Percentiles rank a stretch among this genome's conserved stretches.
phyloP scores from a whole-genome alignment of 2,329 filamentous ascomycete genomes.

The Phymatotrichopsis omnivora region DNA sequence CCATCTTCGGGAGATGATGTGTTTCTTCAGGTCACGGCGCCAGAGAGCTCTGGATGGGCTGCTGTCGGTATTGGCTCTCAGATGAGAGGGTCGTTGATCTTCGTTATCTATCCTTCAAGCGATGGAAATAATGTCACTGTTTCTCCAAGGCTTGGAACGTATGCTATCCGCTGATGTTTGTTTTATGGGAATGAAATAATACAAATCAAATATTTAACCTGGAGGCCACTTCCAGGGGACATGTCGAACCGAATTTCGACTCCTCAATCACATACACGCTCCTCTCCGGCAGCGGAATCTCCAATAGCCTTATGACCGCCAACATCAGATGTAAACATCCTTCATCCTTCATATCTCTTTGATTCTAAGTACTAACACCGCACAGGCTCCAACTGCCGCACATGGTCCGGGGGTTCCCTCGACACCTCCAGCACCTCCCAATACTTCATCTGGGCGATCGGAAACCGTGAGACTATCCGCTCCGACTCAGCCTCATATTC shows the following conservation, averaged over 20 bases:
- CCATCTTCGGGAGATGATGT: constrained; percentile 23
- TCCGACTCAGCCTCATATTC: constrained; percentile 37
- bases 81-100: constrained; percentile 40
- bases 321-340: constrained; percentile 28
- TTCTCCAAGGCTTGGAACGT: constrained; percentile 28
- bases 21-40: constrained; percentile 27
- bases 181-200: neutral
- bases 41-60: constrained; percentile 35
- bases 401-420: constrained; percentile 40
- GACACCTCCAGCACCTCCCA: constrained; percentile 37
- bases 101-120: constrained; percentile 38
- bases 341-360: constrained; percentile 18
- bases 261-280: constrained; percentile 19
- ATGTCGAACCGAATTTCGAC: constrained; percentile 20
- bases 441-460: constrained; percentile 49
- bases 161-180: neutral
- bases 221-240: constrained; percentile 17
- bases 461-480: constrained; percentile 40
- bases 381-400: constrained; percentile 42
- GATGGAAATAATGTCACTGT: constrained; percentile 33
- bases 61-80: constrained; percentile 38
- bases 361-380: constrained; percentile 12
- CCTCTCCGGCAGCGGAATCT: constrained; percentile 28
- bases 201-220: neutral
- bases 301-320: constrained; percentile 27